Evolutionary conservation across 2,329 filamentous ascomycete genomes (phyloP).

Genomic region (Pochonia chlamydosporia): DNA sequence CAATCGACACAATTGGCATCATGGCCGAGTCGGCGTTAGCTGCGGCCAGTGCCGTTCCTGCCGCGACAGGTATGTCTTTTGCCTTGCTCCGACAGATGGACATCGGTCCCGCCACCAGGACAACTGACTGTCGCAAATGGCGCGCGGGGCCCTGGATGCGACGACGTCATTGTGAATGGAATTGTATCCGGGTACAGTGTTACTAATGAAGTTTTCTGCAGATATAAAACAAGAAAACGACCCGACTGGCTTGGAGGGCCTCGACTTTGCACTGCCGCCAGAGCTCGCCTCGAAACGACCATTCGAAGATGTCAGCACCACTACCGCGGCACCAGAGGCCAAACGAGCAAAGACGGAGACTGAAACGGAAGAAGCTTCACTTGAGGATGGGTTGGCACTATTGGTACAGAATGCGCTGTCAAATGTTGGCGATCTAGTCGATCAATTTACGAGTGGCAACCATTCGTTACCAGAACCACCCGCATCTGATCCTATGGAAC

Average conservation of each 20-base stretch:
- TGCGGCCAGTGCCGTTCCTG: slow-evolving; percentile 26
- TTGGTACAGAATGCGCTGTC: slow-evolving; percentile 35
- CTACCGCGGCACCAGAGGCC: slow-evolving; percentile 22
- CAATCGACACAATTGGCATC: slow-evolving; percentile 24
- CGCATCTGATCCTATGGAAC: slow-evolving; percentile 26
- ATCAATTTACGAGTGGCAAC: slow-evolving; percentile 21
- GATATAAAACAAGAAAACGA: slow-evolving; percentile 35
- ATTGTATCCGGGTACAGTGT: neutral
- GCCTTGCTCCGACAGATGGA: neutral
- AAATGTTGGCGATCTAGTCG: slow-evolving; percentile 32
- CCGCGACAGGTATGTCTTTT: slow-evolving; percentile 28
- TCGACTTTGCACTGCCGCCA: slow-evolving; percentile 29
- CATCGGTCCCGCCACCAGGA: neutral
- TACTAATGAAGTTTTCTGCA: slow-evolving; percentile 7
- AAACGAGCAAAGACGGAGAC: slow-evolving; percentile 29
- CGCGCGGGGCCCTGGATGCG: neutral
- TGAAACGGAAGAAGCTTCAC: slow-evolving; percentile 20
- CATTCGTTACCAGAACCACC: slow-evolving; percentile 11
- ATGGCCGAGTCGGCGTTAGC: slow-evolving; percentile 37
- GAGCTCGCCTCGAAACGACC: slow-evolving; percentile 32
- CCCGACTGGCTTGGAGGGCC: slow-evolving; percentile 21
- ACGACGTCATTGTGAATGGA: neutral
- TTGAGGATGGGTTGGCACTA: slow-evolving; percentile 30
- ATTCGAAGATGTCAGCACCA: slow-evolving; percentile 22
- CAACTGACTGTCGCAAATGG: neutral